Evolutionary conservation across 805 yeast species (phyloP), one percentile per base, ranked within the genome.

Genomic region (Crinitomyces ghanaensis): DNA sequence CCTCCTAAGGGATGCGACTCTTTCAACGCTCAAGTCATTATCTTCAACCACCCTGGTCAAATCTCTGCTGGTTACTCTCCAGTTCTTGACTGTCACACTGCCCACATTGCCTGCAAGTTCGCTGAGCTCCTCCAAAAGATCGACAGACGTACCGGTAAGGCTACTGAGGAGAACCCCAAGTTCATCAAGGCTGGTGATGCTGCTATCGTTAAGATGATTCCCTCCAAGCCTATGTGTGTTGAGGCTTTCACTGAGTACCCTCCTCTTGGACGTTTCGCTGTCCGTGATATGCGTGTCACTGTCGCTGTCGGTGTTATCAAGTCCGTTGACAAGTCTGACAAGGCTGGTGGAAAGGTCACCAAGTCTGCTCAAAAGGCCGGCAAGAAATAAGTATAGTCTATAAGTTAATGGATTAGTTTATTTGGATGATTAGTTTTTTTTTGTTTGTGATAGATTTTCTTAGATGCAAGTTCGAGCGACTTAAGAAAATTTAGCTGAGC

Each of bases 241-340:
- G 95, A 88, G 70, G 73, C 88, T 53, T 88, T 76, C 77, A 68
- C 76, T 60, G 91, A 84, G 61, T 85, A 88, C 77, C 95, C 88
- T 64, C 95, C 93, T 70, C 68, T 88, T 66, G 91, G 95, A 70
- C 85, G 97, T 78, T 72, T 88, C 70, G 88, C 88, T 65, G 95
- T 85, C 76, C 86, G 96, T 81, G 96, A 85, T 72, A 85, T 85
- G 96, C 82, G 96, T 81, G 95, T 85, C 73, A 86, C 96, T 57
- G 96, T 86, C 59, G 96, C 96, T 65, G 96, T 86, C 64, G 96
- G 96, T 82, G 95, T 86, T 63, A 81, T 88, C 81, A 88, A 88
- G 78, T 67, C 84, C 48, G 94, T 84, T 56, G 93, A 72, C 60
- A 84, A 84, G 80, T 60, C 81, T 51, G 78, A 74, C 68, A 81